These are phyloP conservation scores for Pyrus betulifolia DNA, from an alignment of 306 rosid genomes.

Conservation along the genomic window DNA sequence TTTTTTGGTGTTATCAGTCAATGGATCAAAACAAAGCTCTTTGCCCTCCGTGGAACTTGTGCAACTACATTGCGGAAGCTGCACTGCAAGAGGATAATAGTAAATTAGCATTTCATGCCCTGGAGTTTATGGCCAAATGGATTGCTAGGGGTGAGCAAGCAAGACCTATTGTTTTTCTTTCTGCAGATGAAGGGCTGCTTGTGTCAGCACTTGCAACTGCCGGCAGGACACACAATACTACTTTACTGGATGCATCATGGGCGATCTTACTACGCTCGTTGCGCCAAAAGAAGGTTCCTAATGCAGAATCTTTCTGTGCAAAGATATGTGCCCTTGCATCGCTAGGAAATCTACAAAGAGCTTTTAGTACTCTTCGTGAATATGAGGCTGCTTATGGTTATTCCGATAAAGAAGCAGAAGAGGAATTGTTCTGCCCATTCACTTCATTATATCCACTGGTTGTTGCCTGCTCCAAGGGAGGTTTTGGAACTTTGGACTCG, in stretches of 20 bases:
- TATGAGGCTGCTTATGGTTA: constrained; percentile 63
- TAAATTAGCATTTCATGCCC: constrained; percentile 65
- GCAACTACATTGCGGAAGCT: constrained; percentile 53
- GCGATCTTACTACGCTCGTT: constrained; percentile 65
- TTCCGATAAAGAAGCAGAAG: constrained; percentile 43
- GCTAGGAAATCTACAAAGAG: constrained; percentile 67
- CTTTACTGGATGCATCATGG: constrained; percentile 82
- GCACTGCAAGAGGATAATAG: constrained; percentile 65
- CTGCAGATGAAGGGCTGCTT: constrained; percentile 78
- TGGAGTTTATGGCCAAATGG: constrained; percentile 89
- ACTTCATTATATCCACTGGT: constrained; percentile 81
- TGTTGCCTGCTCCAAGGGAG: constrained; percentile 75
- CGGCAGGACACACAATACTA: constrained; percentile 58
- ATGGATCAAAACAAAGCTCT: constrained; percentile 91
- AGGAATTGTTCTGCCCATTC: constrained; percentile 81
- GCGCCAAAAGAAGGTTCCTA: constrained; percentile 71
- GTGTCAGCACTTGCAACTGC: constrained; percentile 73
- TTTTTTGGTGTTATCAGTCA: constrained; percentile 42
- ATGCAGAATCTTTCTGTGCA: constrained; percentile 74
- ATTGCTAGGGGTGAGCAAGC: constrained; percentile 70
- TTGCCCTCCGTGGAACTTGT: constrained; percentile 74
- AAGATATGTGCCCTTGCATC: constrained; percentile 84
- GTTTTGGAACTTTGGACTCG: constrained; percentile 83
- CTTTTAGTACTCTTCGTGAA: constrained; percentile 62
- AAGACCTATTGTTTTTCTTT: constrained; percentile 49